These are phyloP conservation scores for Opeltia flavorubescens DNA, from an alignment of 495 filamentous ascomycete genomes.

Conservation along the genomic window DNA sequence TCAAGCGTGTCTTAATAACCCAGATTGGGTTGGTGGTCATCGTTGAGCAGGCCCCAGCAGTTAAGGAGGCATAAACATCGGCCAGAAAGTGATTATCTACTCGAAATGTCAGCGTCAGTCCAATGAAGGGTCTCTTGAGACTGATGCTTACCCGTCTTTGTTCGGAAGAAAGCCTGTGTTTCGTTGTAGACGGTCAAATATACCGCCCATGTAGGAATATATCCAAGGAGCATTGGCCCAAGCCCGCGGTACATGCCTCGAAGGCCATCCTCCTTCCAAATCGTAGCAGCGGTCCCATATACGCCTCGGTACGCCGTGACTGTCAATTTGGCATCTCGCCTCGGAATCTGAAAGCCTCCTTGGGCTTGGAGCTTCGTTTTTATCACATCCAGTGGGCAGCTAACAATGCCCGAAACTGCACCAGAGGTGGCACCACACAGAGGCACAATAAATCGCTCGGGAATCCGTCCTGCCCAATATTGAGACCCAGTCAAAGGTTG, in stretches of 20 bases:
- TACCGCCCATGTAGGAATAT: slow-evolving; percentile 95
- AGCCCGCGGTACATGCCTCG: slow-evolving; percentile 87
- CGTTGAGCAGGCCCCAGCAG: slow-evolving; percentile 83
- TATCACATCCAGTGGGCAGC: slow-evolving; percentile 95
- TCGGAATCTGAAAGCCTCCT: slow-evolving; percentile 49
- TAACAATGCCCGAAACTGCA: slow-evolving; percentile 83
- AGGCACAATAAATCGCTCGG: slow-evolving; percentile 41
- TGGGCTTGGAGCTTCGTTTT: slow-evolving; percentile 98
- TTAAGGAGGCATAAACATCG: slow-evolving; percentile 63
- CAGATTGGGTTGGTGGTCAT: slow-evolving; percentile 97
- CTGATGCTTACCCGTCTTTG: slow-evolving; percentile 45
- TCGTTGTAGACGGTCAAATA: slow-evolving; percentile 93
- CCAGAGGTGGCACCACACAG: slow-evolving; percentile 78
- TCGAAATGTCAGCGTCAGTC: slow-evolving; percentile 1
- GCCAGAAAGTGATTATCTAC: slow-evolving; percentile 46
- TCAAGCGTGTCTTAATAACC: slow-evolving; percentile 97
- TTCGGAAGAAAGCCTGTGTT: slow-evolving; percentile 56
- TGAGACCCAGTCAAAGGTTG: slow-evolving; percentile 41
- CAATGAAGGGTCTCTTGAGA: neutral
- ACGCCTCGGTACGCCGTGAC: slow-evolving; percentile 64
- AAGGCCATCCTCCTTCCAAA: slow-evolving; percentile 78
- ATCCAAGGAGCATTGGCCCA: slow-evolving; percentile 86
- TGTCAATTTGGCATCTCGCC: slow-evolving; percentile 30
- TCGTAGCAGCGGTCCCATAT: slow-evolving; percentile 67
- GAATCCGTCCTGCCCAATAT: slow-evolving; percentile 32